phyloP scores from a whole-genome alignment of 108 stramenopile species.

The Tribonema minus region DNA sequence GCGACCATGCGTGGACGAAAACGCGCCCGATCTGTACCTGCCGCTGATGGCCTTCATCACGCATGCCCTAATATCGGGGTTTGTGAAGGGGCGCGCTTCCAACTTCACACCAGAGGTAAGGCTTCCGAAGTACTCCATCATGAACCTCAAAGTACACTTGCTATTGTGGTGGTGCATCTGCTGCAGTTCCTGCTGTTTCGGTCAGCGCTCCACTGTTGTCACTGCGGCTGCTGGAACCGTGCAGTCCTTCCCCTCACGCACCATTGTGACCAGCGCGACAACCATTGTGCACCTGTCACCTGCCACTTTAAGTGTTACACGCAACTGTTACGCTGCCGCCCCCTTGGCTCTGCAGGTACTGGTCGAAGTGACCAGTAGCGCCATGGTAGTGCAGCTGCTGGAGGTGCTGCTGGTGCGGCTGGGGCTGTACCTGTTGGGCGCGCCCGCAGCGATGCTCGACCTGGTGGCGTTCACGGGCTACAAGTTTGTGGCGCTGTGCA shows the following conservation, averaged over 20 bases:
- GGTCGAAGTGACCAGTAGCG: slow-evolving; percentile 77
- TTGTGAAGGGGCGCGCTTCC: slow-evolving; percentile 66
- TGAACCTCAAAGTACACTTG: too few species aligned
- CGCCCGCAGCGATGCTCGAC: slow-evolving; percentile 44
- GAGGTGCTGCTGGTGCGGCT: slow-evolving; percentile 80
- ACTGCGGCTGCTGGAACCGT: too few species aligned
- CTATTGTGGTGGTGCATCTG: too few species aligned
- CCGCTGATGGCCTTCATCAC: slow-evolving; percentile 91
- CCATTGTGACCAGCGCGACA: too few species aligned
- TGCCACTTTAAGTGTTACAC: too few species aligned
- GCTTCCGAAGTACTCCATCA: too few species aligned
- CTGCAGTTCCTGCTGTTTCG: too few species aligned
- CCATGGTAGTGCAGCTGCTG: slow-evolving; percentile 75
- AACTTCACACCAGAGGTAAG: slow-evolving; percentile 36
- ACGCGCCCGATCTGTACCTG: slow-evolving; percentile 95
- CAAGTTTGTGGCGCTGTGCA: slow-evolving; percentile 49
- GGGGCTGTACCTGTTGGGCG: slow-evolving; percentile 74
- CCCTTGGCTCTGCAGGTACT: slow-evolving; percentile 54
- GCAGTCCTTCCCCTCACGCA: too few species aligned
- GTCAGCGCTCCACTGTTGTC: too few species aligned
- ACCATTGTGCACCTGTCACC: too few species aligned
- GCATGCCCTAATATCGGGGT: slow-evolving; percentile 83
- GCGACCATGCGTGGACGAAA: slow-evolving; percentile 77
- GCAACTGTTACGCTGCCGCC: too few species aligned
- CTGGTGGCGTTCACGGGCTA: slow-evolving; percentile 56